phyloP scores from a whole-genome alignment of 2,329 filamentous ascomycete species.

The Neopestalotiopsis clavispora region DNA sequence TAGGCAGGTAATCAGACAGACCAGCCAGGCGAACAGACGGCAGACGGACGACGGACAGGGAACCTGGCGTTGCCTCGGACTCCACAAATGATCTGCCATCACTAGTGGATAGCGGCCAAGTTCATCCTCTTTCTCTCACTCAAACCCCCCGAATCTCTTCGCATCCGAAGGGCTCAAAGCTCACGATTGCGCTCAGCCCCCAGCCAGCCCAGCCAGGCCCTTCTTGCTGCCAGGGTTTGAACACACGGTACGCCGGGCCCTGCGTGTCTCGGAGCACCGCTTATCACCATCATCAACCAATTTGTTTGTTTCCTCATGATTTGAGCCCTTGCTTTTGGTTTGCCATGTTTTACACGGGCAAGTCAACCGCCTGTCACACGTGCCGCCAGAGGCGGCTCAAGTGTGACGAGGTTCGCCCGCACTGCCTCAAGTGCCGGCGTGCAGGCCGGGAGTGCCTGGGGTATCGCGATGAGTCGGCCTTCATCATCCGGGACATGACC shows the following conservation, averaged over 20 bases:
- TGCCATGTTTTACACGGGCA: conserved; percentile 17
- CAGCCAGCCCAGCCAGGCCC: background rate
- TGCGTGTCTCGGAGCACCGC: background rate
- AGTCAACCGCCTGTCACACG: conserved; percentile 16
- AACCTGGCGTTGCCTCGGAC: background rate
- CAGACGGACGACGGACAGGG: background rate
- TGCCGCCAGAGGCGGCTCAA: conserved; percentile 16
- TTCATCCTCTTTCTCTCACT: background rate
- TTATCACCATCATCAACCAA: background rate
- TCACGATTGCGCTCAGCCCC: background rate
- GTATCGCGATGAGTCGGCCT: conserved; percentile 17
- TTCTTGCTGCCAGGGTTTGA: background rate
- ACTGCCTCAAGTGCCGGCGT: conserved; percentile 17
- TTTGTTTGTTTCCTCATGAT: background rate
- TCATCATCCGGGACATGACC: conserved; percentile 19
- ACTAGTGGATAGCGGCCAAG: background rate
- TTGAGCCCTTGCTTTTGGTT: background rate
- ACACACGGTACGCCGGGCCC: background rate
- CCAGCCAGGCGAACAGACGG: background rate
- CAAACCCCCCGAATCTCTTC: background rate
- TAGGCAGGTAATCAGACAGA: background rate
- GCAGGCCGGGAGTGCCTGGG: conserved; percentile 13
- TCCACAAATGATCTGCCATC: background rate
- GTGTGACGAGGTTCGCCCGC: conserved; percentile 16
- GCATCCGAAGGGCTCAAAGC: background rate